Evolutionary conservation across 2,329 filamentous ascomycete genomes (phyloP).

Genomic region (Fusarium devonianum): DNA sequence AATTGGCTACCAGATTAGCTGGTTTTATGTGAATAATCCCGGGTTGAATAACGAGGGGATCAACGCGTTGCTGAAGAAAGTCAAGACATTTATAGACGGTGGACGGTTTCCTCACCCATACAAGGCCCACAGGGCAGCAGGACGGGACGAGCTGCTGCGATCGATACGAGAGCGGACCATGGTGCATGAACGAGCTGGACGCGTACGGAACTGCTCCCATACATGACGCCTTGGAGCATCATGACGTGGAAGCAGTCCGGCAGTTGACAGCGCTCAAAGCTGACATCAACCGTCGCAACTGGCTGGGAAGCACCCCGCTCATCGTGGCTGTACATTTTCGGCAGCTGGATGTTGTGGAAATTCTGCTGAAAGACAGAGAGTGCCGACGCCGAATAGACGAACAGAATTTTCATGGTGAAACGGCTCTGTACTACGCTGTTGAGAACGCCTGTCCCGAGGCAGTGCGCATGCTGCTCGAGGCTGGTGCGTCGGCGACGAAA

Average conservation of each 20-base stretch:
- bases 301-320: rapidly evolving
- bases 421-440: slow-evolving; percentile 1
- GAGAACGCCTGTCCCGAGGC: rapidly evolving
- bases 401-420: rapidly evolving
- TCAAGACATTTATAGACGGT: not conserved
- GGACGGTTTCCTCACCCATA: rapidly evolving
- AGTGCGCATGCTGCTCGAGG: slow-evolving; percentile 14
- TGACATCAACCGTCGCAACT: not conserved
- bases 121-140: slow-evolving; percentile 1
- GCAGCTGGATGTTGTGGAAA: rapidly evolving
- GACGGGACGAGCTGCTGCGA: not conserved
- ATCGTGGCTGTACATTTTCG: rapidly evolving
- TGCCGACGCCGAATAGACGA: not conserved
- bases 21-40: not conserved
- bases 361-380: not conserved
- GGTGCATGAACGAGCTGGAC: slow-evolving; percentile 2
- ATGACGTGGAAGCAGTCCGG: not conserved
- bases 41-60: not conserved
- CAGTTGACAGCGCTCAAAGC: slow-evolving; percentile 6
- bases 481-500: slow-evolving; percentile 4
- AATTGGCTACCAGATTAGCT: rapidly evolving
- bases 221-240: rapidly evolving
- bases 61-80: not conserved
- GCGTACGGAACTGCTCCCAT: rapidly evolving
- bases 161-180: slow-evolving; percentile 6